These are phyloP conservation scores for Cystoisospora suis DNA, from an alignment of 169 alveolate genomes.

Conservation along the genomic window DNA sequence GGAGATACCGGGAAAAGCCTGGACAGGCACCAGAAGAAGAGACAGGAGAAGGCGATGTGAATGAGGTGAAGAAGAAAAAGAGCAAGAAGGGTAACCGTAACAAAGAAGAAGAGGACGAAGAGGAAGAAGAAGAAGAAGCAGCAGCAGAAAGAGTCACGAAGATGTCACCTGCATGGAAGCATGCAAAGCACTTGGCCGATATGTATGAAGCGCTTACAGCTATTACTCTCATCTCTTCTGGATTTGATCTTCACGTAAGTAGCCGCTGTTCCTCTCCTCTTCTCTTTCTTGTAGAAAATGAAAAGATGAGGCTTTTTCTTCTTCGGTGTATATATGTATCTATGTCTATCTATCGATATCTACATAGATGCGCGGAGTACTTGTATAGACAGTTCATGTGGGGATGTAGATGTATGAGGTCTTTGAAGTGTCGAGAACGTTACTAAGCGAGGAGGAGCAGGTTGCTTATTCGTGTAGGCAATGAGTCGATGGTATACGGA, in stretches of 20 bases:
- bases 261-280: too few relatives aligned
- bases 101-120: not conserved
- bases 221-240: conserved; percentile 11
- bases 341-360: too few relatives aligned
- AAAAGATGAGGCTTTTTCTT: too few relatives aligned
- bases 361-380: too few relatives aligned
- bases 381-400: too few relatives aligned
- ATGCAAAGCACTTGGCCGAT: conserved; percentile 3
- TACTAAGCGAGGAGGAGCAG: too few relatives aligned
- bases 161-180: not conserved
- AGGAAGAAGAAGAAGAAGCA: not conserved
- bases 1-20: not conserved
- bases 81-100: not conserved
- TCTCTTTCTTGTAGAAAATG: too few relatives aligned
- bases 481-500: too few relatives aligned
- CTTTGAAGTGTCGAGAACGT: too few relatives aligned
- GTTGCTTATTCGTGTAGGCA: too few relatives aligned
- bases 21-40: not conserved
- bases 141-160: not conserved
- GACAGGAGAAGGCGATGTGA: not conserved
- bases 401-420: too few relatives aligned
- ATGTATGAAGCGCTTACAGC: conserved; percentile 27
- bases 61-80: not conserved
- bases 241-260: conserved; percentile 1
- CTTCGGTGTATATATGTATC: too few relatives aligned